Percentiles rank a stretch among this genome's conserved stretches.
These are phyloP conservation scores for Cercophora scortea DNA, from an alignment of 495 filamentous ascomycete genomes.

Conservation along the genomic window DNA sequence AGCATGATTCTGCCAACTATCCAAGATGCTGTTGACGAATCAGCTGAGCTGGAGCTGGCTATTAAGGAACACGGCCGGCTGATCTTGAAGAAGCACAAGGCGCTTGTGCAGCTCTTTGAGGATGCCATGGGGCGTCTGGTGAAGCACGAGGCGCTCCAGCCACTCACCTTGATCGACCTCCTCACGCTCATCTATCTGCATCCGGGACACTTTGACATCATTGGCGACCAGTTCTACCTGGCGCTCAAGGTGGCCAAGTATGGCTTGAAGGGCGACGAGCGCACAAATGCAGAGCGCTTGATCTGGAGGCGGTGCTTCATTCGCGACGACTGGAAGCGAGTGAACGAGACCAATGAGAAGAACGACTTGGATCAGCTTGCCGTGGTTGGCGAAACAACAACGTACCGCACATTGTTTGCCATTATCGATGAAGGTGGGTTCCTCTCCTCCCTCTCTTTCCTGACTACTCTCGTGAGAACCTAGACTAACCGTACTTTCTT, in stretches of 20 bases:
- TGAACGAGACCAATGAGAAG: conserved; percentile 49
- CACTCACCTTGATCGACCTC: conserved; percentile 66
- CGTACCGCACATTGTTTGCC: conserved; percentile 42
- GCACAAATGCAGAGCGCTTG: conserved; percentile 53
- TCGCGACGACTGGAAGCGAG: conserved; percentile 64
- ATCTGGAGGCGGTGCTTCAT: conserved; percentile 81
- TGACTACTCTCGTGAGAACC: neutral
- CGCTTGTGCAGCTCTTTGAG: conserved; percentile 55
- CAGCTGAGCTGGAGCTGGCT: conserved; percentile 66
- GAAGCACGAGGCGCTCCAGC: conserved; percentile 55
- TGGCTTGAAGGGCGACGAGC: conserved; percentile 43
- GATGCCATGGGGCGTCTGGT: conserved; percentile 59
- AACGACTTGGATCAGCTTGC: conserved; percentile 39
- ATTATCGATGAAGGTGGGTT: conserved; percentile 37
- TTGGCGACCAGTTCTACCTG: conserved; percentile 55
- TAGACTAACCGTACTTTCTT: conserved; percentile 11
- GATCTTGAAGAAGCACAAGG: conserved; percentile 51
- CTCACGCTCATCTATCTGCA: conserved; percentile 62
- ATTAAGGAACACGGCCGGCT: conserved; percentile 56
- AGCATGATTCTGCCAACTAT: conserved; percentile 45
- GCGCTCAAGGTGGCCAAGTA: conserved; percentile 61
- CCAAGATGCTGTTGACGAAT: conserved; percentile 62
- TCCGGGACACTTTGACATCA: conserved; percentile 27
- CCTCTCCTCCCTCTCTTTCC: neutral
- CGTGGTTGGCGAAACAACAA: conserved; percentile 38